A percentile compares a stretch with the other conserved stretches of the same genome.
Conservation (phyloP, 1,139 yeast species). For the Debaryomycetaceae sp. region DNA sequence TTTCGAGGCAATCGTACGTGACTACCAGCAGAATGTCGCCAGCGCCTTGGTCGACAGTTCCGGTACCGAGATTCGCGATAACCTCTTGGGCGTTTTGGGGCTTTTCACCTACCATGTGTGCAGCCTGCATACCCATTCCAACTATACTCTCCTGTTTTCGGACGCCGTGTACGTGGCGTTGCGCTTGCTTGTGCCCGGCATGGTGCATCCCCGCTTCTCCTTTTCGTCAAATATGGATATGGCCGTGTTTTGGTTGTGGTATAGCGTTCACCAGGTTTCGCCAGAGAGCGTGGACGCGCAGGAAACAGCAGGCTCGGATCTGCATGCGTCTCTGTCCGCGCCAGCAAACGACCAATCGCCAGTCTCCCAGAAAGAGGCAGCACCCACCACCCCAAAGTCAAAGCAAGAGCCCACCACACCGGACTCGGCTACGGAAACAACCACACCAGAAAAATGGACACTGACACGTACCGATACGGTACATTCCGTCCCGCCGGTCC, state of each 20-base stretch:
- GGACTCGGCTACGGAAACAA: too few species aligned
- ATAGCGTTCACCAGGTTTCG: slow-evolving; percentile 22
- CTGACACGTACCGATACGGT: too few species aligned
- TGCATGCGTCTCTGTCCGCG: too few species aligned
- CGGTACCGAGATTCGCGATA: slow-evolving; percentile 16
- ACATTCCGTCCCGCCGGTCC: slow-evolving; percentile 19
- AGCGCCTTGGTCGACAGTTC: slow-evolving; percentile 15
- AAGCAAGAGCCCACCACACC: too few species aligned
- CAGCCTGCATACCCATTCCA: slow-evolving; percentile 7
- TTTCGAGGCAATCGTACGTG: slow-evolving; percentile 24
- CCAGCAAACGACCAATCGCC: too few species aligned
- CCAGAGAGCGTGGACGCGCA: too few species aligned
- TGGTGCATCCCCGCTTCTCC: slow-evolving; percentile 19
- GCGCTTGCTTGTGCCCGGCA: slow-evolving; percentile 24
- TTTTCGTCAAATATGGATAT: slow-evolving; percentile 19
- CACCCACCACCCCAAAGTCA: too few species aligned
- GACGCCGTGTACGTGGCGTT: slow-evolving; percentile 27
- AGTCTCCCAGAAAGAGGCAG: too few species aligned
- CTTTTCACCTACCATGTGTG: slow-evolving; percentile 17
- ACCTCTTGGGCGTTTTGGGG: slow-evolving; percentile 20
- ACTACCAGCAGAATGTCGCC: slow-evolving; percentile 22
- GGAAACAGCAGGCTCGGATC: too few species aligned
- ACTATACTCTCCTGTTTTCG: slow-evolving; percentile 13
- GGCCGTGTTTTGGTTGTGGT: slow-evolving; percentile 32
- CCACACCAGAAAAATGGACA: too few species aligned